Conservation (phyloP, 2,329 filamentous ascomycete genomes). For the Fusarium veterinarium region DNA sequence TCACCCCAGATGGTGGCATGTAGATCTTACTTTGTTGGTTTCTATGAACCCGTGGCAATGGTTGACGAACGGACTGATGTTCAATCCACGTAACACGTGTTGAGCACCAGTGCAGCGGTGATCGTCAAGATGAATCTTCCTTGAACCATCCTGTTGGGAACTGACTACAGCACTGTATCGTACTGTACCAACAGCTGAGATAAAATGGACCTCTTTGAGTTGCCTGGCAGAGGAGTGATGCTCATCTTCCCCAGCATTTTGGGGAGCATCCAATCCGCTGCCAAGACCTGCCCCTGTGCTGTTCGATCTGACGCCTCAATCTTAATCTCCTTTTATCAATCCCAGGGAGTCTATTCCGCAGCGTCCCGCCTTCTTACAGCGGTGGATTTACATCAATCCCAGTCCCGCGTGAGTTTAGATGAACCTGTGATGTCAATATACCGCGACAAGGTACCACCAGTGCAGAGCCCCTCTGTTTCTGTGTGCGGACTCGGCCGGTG, state of each 20-base stretch:
- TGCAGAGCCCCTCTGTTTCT: slow-evolving; percentile 15
- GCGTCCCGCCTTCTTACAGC: background rate
- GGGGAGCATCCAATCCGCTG: slow-evolving; percentile 1
- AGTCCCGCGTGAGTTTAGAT: background rate
- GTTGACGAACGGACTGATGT: slow-evolving; percentile 17
- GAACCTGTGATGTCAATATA: slow-evolving; percentile 20
- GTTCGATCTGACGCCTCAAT: slow-evolving; percentile 13
- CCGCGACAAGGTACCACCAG: background rate
- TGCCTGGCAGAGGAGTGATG: slow-evolving; percentile 9
- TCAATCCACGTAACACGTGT: slow-evolving; percentile 38
- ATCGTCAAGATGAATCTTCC: slow-evolving; percentile 34
- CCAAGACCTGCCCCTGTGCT: slow-evolving; percentile 27
- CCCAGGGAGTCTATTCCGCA: slow-evolving; percentile 22
- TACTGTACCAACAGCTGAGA: slow-evolving; percentile 7
- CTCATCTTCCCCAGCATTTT: slow-evolving; percentile 29
- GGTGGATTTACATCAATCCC: slow-evolving; percentile 11
- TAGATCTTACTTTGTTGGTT: slow-evolving; percentile 39
- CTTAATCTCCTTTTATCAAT: slow-evolving; percentile 3
- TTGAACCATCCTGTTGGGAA: slow-evolving; percentile 35
- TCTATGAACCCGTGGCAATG: slow-evolving; percentile 27
- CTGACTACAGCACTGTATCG: slow-evolving; percentile 3
- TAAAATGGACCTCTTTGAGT: slow-evolving; percentile 17
- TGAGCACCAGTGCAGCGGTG: slow-evolving; percentile 19
- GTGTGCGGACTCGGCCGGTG: slow-evolving; percentile 37
- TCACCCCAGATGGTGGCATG: slow-evolving; percentile 20